Base-by-base conservation (phyloP, 2,329 filamentous ascomycete species). In the Aureobasidium sp. region DNA sequence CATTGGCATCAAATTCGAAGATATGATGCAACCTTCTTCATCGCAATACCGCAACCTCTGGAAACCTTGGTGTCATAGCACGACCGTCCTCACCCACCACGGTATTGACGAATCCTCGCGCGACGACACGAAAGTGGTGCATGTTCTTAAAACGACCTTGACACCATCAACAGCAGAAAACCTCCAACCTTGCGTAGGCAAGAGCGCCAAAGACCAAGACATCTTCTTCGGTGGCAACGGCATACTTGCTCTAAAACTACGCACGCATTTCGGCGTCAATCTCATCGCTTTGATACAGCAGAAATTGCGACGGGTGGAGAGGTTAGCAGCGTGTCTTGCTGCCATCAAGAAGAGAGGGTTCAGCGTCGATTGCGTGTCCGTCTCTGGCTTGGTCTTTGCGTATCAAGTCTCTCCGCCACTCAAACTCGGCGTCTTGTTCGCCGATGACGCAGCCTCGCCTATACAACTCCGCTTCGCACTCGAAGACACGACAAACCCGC, bases 271-370 rank as follows among this genome's bases (percentile, higher is more conserved):
- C 40, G 83, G 83, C 17, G 70, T 74, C 39, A 73, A 81, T 1
- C 74, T 85, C 12, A 67, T 88, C 3, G 73, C 77, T 3, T 70
- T 74, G n/a, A 73, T 90, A 17, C 72, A 75, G 57, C 72, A 76
- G 47, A 77, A 83, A 24, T 72, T 90, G 40, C 77, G 80, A 59
- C 79, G 82, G 11, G 79, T 93, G 54, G 81, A 86, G 61, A 79
- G 84, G 17, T 75, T 93, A 24, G 82, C 88, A 34, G 78, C 79
- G 38, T 88, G 87, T 61, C 74, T 89, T 22, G 78, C 82, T 39
- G 81, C 84, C 1, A 78, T 90, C 57, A 73, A 80, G 52, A 71
- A 74, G 57, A 74, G 79, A 59, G 74, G 77, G 48, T 77, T 86
- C 30, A 71, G 72, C 38, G 78, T 79, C 63, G 76, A 83, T 59